A percentile compares a stretch with the other conserved stretches of the same genome.
phyloP scores from a whole-genome alignment of 345 rosid genomes.

The Salix caprea region DNA sequence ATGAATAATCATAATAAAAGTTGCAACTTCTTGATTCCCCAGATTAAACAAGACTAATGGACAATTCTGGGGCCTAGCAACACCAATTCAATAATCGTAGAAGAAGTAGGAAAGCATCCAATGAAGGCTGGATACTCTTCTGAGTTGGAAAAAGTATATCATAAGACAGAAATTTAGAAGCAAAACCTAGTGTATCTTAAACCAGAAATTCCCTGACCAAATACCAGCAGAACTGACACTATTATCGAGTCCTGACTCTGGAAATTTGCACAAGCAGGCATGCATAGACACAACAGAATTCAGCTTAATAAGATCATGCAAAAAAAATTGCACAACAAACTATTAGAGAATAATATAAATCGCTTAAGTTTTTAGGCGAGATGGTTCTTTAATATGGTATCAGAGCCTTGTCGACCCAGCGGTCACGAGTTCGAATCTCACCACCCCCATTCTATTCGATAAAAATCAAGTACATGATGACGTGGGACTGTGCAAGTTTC shows the following conservation, averaged over 20 bases:
- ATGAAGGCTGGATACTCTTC: neutral
- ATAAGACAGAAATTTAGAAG: neutral
- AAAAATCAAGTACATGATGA: too few relatives aligned
- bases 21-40: neutral
- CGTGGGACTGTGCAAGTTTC: too few relatives aligned
- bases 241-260: neutral
- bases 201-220: neutral
- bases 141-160: neutral
- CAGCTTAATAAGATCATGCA: neutral
- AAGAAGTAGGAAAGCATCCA: neutral
- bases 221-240: neutral
- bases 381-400: too few relatives aligned
- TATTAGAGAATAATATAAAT: too few relatives aligned
- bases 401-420: too few relatives aligned
- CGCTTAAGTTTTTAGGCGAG: rapidly evolving
- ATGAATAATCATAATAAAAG: neutral
- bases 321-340: neutral
- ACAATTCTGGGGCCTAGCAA: neutral
- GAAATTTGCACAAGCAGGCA: neutral
- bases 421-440: too few relatives aligned
- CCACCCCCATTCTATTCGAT: too few relatives aligned
- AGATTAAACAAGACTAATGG: neutral
- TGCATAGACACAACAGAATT: neutral
- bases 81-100: neutral
- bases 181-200: neutral